A percentile compares a stretch with the other conserved stretches of the same genome.
These are phyloP conservation scores for Colletotrichum lupini DNA, from an alignment of 2,329 filamentous ascomycete species.

Conservation along the genomic window DNA sequence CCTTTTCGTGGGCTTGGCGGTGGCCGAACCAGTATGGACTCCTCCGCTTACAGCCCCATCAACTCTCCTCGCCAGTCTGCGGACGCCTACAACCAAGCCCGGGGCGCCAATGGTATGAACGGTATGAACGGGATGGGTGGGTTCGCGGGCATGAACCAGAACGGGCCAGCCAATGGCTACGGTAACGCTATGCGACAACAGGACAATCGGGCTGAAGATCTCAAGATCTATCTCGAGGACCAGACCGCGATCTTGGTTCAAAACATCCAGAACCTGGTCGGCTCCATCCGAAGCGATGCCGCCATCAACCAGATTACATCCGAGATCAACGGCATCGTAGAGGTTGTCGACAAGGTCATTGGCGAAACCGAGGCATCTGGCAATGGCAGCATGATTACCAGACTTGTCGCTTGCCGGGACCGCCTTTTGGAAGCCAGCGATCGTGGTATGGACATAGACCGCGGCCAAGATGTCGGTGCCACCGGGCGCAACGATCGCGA, in stretches of 20 bases:
- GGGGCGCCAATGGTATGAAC: conserved; percentile 47
- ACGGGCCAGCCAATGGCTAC: conserved; percentile 51
- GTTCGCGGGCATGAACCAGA: conserved; percentile 50
- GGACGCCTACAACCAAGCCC: conserved; percentile 51
- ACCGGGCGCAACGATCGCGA: conserved; percentile 63
- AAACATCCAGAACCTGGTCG: conserved; percentile 84
- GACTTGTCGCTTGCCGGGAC: conserved; percentile 72
- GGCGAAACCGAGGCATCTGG: conserved; percentile 70
- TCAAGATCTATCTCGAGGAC: conserved; percentile 82
- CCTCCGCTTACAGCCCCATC: conserved; percentile 80
- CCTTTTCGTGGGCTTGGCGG: conserved; percentile 69
- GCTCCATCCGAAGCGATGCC: conserved; percentile 74
- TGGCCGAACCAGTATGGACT: conserved; percentile 71
- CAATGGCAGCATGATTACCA: conserved; percentile 62
- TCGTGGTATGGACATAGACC: conserved; percentile 71
- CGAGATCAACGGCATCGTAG: conserved; percentile 78
- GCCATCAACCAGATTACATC: conserved; percentile 72
- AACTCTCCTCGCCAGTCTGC: conserved; percentile 73
- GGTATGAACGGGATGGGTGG: conserved; percentile 48
- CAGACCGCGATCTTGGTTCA: conserved; percentile 83
- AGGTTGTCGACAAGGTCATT: conserved; percentile 77
- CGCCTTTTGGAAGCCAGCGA: conserved; percentile 73
- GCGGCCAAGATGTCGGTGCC: conserved; percentile 68
- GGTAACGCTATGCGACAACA: conserved; percentile 47
- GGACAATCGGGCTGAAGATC: conserved; percentile 59